phyloP scores from a whole-genome alignment of 2,329 filamentous ascomycete species.

The Xylariomycetidae sp. region DNA sequence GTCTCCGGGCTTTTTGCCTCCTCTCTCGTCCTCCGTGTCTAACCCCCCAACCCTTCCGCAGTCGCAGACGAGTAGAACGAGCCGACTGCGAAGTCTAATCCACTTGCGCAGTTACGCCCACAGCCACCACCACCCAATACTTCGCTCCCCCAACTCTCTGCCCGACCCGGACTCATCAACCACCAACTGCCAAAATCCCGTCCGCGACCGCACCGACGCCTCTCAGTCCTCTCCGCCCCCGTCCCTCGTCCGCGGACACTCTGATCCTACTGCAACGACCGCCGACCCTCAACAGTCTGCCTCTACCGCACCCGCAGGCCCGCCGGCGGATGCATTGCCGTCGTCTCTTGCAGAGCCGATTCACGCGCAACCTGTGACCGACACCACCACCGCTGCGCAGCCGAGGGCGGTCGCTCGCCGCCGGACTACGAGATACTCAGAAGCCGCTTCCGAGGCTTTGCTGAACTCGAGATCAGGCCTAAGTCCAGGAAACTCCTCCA shows the following conservation, averaged over 20 bases:
- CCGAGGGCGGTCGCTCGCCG: too few relatives aligned
- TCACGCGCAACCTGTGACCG: too few relatives aligned
- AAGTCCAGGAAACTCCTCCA: too few relatives aligned
- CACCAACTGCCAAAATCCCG: too few relatives aligned
- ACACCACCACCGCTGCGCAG: too few relatives aligned
- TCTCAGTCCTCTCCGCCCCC: conserved; percentile 6
- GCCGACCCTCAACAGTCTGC: conserved; percentile 3
- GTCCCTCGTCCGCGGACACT: conserved; percentile 10
- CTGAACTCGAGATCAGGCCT: conserved; percentile 17
- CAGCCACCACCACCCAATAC: conserved; percentile 12
- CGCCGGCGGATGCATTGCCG: too few relatives aligned
- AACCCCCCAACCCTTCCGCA: conserved; percentile 16
- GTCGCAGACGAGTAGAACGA: too few relatives aligned
- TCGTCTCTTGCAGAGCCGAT: too few relatives aligned
- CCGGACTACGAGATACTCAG: conserved; percentile 17
- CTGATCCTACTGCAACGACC: conserved; percentile 2
- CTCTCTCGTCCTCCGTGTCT: conserved; percentile 20
- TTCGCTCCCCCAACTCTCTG: conserved; percentile 9
- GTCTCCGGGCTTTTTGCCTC: conserved; percentile 23
- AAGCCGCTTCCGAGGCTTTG: conserved; percentile 21
- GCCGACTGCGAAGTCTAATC: conserved; percentile 22
- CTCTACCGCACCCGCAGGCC: conserved; percentile 11
- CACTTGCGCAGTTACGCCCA: conserved; percentile 21
- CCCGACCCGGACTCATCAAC: conserved; percentile 6
- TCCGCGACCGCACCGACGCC: too few relatives aligned